phyloP scores from a whole-genome alignment of 179 eudicot genomes.

The Silene noctiflora region DNA sequence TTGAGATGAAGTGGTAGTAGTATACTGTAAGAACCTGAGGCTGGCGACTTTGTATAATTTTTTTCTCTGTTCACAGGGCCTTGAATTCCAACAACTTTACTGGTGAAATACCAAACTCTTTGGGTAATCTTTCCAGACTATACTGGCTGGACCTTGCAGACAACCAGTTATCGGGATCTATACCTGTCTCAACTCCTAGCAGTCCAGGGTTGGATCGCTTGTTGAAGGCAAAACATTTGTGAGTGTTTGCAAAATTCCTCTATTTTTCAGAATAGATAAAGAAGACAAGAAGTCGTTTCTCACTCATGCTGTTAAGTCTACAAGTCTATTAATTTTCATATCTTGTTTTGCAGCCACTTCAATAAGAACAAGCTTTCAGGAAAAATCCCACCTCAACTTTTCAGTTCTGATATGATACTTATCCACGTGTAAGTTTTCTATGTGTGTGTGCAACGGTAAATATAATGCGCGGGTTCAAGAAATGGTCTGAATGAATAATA shows the following conservation, averaged over 20 bases:
- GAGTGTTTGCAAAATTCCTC: constrained; percentile 29
- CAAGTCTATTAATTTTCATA: constrained; percentile 5
- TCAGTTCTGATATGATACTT: constrained; percentile 68
- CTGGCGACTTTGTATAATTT: neutral
- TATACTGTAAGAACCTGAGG: too few species aligned
- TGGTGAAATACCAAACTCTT: constrained; percentile 67
- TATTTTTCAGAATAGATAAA: neutral
- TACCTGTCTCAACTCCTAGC: constrained; percentile 63
- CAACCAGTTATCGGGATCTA: constrained; percentile 69
- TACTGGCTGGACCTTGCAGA: constrained; percentile 91
- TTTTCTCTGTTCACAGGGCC: constrained; percentile 48
- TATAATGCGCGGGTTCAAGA: neutral
- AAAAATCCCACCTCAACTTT: constrained; percentile 58
- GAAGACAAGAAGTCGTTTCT: neutral
- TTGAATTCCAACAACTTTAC: constrained; percentile 79
- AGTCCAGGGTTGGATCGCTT: constrained; percentile 68
- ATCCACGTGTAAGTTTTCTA: constrained; percentile 75
- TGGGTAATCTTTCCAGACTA: constrained; percentile 69
- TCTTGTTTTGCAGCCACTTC: constrained; percentile 64
- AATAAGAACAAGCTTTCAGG: constrained; percentile 89
- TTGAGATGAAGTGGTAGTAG: too few species aligned
- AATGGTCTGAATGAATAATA: neutral
- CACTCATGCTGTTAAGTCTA: constrained; percentile 7
- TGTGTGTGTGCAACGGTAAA: neutral
- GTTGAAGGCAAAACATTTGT: constrained; percentile 81